Evolutionary conservation across 1,284 basidiomycete genomes (phyloP).

Genomic region (Gomphus bonarii): DNA sequence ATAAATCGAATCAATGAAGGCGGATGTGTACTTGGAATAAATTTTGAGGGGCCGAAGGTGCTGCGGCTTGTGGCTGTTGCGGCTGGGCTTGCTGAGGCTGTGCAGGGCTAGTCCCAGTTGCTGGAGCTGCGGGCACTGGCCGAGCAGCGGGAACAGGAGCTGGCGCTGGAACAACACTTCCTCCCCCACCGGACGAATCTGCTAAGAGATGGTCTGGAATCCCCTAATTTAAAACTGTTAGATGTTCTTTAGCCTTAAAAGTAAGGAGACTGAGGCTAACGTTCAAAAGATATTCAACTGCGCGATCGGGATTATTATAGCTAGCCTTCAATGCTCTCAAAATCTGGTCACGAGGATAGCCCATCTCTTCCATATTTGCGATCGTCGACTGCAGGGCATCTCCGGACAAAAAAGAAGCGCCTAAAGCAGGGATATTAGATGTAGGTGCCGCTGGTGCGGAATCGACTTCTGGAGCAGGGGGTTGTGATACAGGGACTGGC

Average conservation of each 20-base stretch:
- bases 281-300: constrained; percentile 94
- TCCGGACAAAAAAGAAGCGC: constrained; percentile 64
- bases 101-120: constrained; percentile 19
- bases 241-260: background rate
- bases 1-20: background rate
- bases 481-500: constrained; percentile 21
- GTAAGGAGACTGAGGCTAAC: constrained; percentile 35
- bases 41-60: constrained; percentile 46
- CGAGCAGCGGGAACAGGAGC: constrained; percentile 26
- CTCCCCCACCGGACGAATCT: constrained; percentile 29
- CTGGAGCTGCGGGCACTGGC: constrained; percentile 24
- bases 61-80: constrained; percentile 26
- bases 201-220: constrained; percentile 67
- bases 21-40: constrained; percentile 55
- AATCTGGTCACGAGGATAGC: constrained; percentile 83
- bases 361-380: constrained; percentile 87
- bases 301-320: constrained; percentile 97
- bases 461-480: constrained; percentile 25
- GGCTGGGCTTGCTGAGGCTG: constrained; percentile 21
- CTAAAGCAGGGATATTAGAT: constrained; percentile 29
- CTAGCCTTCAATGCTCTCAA: constrained; percentile 83
- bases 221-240: constrained; percentile 38
- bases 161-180: constrained; percentile 24
- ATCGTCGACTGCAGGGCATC: constrained; percentile 66
- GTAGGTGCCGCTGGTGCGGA: constrained; percentile 27